These are phyloP conservation scores for Chlamydomonas reinhardtii DNA, from an alignment of 163 green algal genomes.

Conservation along the genomic window DNA sequence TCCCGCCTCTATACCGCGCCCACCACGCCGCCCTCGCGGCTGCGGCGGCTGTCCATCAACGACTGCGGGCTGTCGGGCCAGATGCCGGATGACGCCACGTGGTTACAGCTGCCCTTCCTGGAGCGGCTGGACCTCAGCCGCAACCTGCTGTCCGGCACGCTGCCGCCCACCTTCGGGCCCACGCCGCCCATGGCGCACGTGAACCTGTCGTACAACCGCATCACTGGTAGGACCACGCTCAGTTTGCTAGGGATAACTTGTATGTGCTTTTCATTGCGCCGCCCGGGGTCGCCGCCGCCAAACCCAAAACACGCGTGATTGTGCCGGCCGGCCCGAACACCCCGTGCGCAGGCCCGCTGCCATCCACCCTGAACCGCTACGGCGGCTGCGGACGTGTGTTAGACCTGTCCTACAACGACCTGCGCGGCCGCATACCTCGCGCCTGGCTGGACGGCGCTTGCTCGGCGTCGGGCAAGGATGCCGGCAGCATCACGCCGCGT, in stretches of 20 bases:
- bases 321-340: no score
- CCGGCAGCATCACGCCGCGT: not conserved
- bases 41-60: constrained; percentile 13
- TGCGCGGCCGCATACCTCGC: constrained; percentile 8
- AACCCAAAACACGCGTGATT: no score
- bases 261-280: no score
- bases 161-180: constrained; percentile 32
- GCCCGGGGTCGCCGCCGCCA: no score
- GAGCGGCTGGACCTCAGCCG: not conserved
- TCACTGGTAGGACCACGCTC: not conserved
- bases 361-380: not conserved
- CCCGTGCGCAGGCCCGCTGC: constrained; percentile 3
- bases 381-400: constrained; percentile 35
- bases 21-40: not conserved
- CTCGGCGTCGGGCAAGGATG: not conserved
- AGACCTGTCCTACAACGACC: constrained; percentile 37
- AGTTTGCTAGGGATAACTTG: no score
- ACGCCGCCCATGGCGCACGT: constrained; percentile 27
- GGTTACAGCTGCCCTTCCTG: constrained; percentile 35
- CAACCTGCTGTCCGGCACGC: constrained; percentile 24
- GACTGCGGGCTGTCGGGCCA: constrained; percentile 4
- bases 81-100: not conserved
- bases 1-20: constrained; percentile 19
- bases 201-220: constrained; percentile 27
- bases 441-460: constrained; percentile 14